Conservation (phyloP, 78 protist species). For the Planoprotostelium fungivorum region DNA sequence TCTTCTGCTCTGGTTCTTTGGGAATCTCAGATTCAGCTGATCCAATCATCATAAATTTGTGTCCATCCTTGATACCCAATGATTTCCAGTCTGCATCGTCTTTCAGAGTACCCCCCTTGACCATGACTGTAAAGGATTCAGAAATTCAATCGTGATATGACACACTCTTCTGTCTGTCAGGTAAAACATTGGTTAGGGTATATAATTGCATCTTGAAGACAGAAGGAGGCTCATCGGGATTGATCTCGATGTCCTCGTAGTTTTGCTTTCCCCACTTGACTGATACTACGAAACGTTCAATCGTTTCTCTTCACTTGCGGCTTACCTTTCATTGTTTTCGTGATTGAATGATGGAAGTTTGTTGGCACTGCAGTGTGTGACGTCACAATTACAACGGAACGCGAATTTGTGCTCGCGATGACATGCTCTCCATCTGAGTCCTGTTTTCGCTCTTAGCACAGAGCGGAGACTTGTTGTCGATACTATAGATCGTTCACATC, state of each 20-base stretch:
- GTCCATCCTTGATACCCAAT: conserved; percentile 54
- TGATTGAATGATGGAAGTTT: no score
- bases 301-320: background rate
- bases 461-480: no score
- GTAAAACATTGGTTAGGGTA: conserved; percentile 73
- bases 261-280: conserved; percentile 82
- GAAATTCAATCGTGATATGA: background rate
- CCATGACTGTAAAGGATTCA: conserved; percentile 52
- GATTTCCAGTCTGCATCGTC: conserved; percentile 63
- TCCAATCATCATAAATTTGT: conserved; percentile 65
- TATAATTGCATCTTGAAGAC: conserved; percentile 69
- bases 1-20: conserved; percentile 14
- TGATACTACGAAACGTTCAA: background rate
- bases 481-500: no score
- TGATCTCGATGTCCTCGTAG: conserved; percentile 53
- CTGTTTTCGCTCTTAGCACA: no score
- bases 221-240: conserved; percentile 20
- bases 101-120: conserved; percentile 68
- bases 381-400: no score
- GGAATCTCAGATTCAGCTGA: conserved; percentile 34
- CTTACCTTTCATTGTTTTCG: background rate
- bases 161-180: conserved; percentile 80
- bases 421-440: no score
- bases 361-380: no score
- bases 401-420: no score